A percentile compares a stretch with the other conserved stretches of the same genome.
Evolutionary conservation across 805 yeast genomes (phyloP).

Genomic region (Crinitomyces ghanaensis): DNA sequence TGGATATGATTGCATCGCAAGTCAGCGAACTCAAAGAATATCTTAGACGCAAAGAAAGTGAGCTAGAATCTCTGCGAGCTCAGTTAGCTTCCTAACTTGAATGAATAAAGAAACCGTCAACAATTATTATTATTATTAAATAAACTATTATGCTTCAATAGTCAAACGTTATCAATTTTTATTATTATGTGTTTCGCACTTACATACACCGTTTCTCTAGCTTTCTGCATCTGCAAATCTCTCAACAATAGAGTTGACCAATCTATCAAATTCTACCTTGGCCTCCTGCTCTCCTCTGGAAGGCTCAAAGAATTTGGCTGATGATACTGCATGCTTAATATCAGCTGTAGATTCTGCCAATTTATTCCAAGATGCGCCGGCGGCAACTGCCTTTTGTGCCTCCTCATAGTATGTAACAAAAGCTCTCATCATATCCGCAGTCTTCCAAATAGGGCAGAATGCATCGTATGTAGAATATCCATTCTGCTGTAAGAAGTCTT

Average conservation of each 20-base stretch:
- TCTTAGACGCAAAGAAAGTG: constrained; percentile 46
- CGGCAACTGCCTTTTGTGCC: constrained; percentile 92
- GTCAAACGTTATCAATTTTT: too few species aligned
- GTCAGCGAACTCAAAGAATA: constrained; percentile 62
- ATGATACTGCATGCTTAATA: constrained; percentile 85
- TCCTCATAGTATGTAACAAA: constrained; percentile 88
- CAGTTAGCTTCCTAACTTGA: constrained; percentile 22
- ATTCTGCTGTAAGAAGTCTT: constrained; percentile 97
- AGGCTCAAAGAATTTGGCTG: constrained; percentile 95
- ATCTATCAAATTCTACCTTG: constrained; percentile 62
- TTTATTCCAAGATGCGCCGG: constrained; percentile 92
- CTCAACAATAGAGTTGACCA: constrained; percentile 67
- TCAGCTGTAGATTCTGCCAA: constrained; percentile 81
- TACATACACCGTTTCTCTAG: too few species aligned
- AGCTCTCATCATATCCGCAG: constrained; percentile 94
- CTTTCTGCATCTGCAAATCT: constrained; percentile 91
- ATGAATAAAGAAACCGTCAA: too few species aligned
- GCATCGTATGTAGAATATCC: constrained; percentile 98
- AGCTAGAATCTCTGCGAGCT: constrained; percentile 36
- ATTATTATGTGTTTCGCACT: too few species aligned
- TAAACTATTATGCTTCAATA: too few species aligned
- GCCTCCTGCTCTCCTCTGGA: constrained; percentile 76
- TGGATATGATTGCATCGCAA: constrained; percentile 67
- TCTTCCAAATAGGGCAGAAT: constrained; percentile 99
- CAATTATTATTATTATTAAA: too few species aligned